Base-by-base conservation (phyloP, 345 rosid species). In the Tarenaya hassleriana region DNA sequence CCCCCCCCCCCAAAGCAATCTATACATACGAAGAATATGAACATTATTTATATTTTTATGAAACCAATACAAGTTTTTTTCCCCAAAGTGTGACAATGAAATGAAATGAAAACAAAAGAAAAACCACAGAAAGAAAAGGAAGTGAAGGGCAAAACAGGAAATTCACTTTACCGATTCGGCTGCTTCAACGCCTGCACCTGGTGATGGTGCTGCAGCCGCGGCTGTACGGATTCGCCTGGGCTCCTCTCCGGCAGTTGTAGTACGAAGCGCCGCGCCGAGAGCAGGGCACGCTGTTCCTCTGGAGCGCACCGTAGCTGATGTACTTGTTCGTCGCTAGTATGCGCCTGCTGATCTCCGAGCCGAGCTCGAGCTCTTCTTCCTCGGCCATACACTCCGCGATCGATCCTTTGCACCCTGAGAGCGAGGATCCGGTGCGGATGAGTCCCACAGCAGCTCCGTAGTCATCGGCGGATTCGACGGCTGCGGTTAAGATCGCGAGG, bases 191-290 rank as follows among this genome's bases (percentile, higher is more conserved):
- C 55, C 95, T 72, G 95, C 98, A 92, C 77, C 90, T 81, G 9
- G 98, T 64, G 58, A 88, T 81, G 73, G 74, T 20, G 54, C 82
- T 84, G 84, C 98, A 92, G 21, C 94, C 95, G 47, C 96, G 95
- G 66, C 42, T 16, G 60, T 92, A 92, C 21, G 96, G 98, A 56
- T 92, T 92, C 43, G 95, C 83, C 70, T 76, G 79, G 29, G 77
- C 86, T 3, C 94, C 88, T 21, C 69, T 63, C 67, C 53, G 67
- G 72, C 98, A 92, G 64, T 88, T 88, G 77, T 92, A 92, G 69
- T 92, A 92, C n/a, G 96, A 84, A 8, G 96, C 86, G 2, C 98
- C 96, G 21, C 98, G 89, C 1, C 83, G 74, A 4, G 98, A 88
- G 66, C 98, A 92, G 18, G 98, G 98, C 7, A 92, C 98, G 27